phyloP scores from a whole-genome alignment of 2,329 filamentous ascomycete genomes.

The Thermomyces lanuginosus region DNA sequence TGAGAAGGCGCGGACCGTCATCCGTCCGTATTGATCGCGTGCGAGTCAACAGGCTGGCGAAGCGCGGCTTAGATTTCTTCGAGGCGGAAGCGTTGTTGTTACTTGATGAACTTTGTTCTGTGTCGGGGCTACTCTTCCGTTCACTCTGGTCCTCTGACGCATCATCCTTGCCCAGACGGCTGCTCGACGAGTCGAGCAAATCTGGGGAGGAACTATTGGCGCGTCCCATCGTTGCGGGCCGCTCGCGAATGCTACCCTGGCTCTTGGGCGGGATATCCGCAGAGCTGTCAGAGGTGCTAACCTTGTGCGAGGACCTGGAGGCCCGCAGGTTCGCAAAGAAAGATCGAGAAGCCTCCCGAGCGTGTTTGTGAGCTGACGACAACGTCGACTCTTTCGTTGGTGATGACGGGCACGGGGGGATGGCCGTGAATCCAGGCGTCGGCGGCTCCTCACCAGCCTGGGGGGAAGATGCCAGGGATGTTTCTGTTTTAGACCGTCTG shows the following conservation, averaged over 20 bases:
- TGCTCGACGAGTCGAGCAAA: conserved; percentile 18
- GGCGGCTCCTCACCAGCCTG: conserved; percentile 12
- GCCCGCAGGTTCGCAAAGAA: conserved; percentile 33
- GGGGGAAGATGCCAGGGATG: conserved; percentile 17
- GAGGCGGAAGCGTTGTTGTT: conserved; percentile 9
- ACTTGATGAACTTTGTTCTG: conserved; percentile 10
- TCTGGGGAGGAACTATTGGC: conserved; percentile 28
- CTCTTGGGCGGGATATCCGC: conserved; percentile 22
- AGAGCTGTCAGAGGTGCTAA: conserved; percentile 25
- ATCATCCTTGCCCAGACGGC: conserved; percentile 13
- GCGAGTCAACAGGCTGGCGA: conserved; percentile 29
- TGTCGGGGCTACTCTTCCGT: conserved; percentile 11
- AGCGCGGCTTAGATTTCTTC: conserved; percentile 30
- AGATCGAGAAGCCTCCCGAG: conserved; percentile 29
- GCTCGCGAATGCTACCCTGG: conserved; percentile 29
- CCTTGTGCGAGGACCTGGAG: conserved; percentile 28
- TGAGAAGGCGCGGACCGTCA: conserved; percentile 18
- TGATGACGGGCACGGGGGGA: conserved; percentile 30
- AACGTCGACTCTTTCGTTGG: conserved; percentile 22
- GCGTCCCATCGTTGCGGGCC: conserved; percentile 20
- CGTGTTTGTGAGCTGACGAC: too few species aligned
- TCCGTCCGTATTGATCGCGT: conserved; percentile 30
- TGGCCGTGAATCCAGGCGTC: conserved; percentile 30
- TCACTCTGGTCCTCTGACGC: conserved; percentile 10
- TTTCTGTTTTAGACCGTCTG: conserved; percentile 17